Conservation (phyloP, 2,329 filamentous ascomycete genomes). For the Lachnellula subtilissima region DNA sequence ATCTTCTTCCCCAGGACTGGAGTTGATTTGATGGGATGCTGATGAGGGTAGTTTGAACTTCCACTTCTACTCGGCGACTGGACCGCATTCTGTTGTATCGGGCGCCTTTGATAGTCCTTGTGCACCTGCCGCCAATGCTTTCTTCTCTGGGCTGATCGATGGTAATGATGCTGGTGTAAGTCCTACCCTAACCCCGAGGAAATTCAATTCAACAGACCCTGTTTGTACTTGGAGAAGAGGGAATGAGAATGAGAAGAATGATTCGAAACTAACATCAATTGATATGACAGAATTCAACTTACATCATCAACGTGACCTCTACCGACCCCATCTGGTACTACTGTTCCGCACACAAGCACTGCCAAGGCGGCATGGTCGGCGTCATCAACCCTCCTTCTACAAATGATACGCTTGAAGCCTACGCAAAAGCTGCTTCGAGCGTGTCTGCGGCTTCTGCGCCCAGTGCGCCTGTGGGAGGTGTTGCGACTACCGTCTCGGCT, state of each 20-base stretch:
- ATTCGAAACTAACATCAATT: background rate
- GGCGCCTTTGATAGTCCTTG: slow-evolving; percentile 30
- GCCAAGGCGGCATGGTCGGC: slow-evolving; percentile 39
- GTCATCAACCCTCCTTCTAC: slow-evolving; percentile 36
- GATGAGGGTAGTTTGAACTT: slow-evolving; percentile 30
- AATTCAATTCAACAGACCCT: background rate
- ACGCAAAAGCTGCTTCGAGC: slow-evolving; percentile 6
- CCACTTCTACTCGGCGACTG: slow-evolving; percentile 46
- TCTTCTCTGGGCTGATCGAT: slow-evolving; percentile 17
- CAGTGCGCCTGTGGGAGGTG: slow-evolving; percentile 10
- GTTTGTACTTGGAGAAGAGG: background rate
- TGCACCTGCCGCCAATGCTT: slow-evolving; percentile 18
- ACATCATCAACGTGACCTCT: slow-evolving; percentile 30
- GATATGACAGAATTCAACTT: slow-evolving; percentile 16
- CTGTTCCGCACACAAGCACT: slow-evolving; percentile 37
- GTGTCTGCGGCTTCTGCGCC: slow-evolving; percentile 6
- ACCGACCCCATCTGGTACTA: slow-evolving; percentile 41
- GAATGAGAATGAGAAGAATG: background rate
- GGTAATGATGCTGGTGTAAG: slow-evolving; percentile 16
- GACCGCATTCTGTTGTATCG: slow-evolving; percentile 45
- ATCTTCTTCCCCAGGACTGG: background rate
- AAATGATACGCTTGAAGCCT: slow-evolving; percentile 8
- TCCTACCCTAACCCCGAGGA: background rate
- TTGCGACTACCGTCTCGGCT: slow-evolving; percentile 5
- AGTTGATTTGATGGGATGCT: slow-evolving; percentile 35